phyloP scores from a whole-genome alignment of 148 eudicot species.

The Rhododendron molle region DNA sequence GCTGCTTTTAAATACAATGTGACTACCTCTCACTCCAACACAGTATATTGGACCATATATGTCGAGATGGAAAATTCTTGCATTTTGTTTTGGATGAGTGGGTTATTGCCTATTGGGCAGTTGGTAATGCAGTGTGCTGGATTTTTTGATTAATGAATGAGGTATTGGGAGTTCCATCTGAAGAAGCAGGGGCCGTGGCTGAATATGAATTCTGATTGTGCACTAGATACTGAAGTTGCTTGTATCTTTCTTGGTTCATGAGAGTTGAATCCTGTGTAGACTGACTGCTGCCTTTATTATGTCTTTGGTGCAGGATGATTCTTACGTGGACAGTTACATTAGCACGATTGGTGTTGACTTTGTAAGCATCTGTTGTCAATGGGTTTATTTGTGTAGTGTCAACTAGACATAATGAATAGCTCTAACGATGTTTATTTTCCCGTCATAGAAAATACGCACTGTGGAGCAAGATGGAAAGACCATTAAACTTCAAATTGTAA shows the following conservation, averaged over 20 bases:
- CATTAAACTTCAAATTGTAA: conserved; percentile 52
- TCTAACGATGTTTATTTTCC: not conserved
- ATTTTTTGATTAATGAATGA: not conserved
- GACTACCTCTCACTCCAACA: not conserved
- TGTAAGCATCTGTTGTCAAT: conserved; percentile 22
- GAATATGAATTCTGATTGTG: not conserved
- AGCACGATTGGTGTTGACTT: conserved; percentile 59
- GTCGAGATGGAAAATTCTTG: not conserved
- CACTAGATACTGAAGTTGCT: not conserved
- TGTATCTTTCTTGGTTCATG: not conserved
- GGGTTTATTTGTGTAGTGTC: not conserved
- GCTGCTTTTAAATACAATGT: not conserved
- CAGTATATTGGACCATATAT: not conserved
- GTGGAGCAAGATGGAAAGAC: conserved; percentile 60
- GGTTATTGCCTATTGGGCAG: not conserved
- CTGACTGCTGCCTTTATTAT: not conserved
- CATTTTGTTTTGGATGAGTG: not conserved
- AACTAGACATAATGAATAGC: not conserved
- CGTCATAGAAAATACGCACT: conserved; percentile 49
- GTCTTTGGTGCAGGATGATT: conserved; percentile 42
- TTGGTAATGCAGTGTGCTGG: not conserved
- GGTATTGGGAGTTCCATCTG: not conserved
- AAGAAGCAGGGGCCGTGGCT: not conserved
- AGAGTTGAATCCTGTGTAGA: not conserved
- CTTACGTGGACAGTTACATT: conserved; percentile 53